These are phyloP conservation scores for Cucurbita maxima DNA, from an alignment of 306 rosid genomes.

Conservation along the genomic window DNA sequence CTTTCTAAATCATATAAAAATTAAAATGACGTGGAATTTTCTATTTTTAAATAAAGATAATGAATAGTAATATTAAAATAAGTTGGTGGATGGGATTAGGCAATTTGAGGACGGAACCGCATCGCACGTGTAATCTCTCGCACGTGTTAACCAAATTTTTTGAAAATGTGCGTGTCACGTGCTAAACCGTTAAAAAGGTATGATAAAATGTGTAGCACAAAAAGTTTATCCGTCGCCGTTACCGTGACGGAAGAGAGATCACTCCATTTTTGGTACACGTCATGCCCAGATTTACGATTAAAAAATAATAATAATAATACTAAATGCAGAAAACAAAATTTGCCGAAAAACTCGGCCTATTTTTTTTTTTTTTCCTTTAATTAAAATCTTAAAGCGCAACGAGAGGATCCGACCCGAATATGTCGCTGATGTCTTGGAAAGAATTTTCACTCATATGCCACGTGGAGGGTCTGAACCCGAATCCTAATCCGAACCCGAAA, in stretches of 20 bases:
- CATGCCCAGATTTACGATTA: not conserved
- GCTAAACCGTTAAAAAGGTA: not conserved
- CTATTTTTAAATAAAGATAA: not conserved
- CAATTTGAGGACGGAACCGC: not conserved
- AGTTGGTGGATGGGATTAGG: not conserved
- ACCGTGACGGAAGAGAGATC: not conserved
- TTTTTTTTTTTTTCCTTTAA: not conserved
- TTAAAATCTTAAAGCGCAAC: slow-evolving; percentile 31
- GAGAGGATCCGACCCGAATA: slow-evolving; percentile 49
- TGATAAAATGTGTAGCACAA: not conserved
- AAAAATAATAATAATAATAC: not conserved
- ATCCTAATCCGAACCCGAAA: slow-evolving; percentile 37
- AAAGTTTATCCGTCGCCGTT: not conserved
- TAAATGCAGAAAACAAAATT: not conserved
- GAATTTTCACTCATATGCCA: slow-evolving; percentile 35
- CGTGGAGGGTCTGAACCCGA: slow-evolving; percentile 26
- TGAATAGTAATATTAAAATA: not conserved
- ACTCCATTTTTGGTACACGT: not conserved
- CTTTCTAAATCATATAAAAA: not conserved
- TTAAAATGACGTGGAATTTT: not conserved
- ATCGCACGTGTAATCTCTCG: not conserved
- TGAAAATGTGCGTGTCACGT: slow-evolving; percentile 2
- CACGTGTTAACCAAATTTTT: not conserved
- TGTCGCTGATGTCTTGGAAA: slow-evolving; percentile 73
- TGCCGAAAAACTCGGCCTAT: not conserved